Conservation (phyloP, 306 rosid species). For the Acacia melanoxylon region DNA sequence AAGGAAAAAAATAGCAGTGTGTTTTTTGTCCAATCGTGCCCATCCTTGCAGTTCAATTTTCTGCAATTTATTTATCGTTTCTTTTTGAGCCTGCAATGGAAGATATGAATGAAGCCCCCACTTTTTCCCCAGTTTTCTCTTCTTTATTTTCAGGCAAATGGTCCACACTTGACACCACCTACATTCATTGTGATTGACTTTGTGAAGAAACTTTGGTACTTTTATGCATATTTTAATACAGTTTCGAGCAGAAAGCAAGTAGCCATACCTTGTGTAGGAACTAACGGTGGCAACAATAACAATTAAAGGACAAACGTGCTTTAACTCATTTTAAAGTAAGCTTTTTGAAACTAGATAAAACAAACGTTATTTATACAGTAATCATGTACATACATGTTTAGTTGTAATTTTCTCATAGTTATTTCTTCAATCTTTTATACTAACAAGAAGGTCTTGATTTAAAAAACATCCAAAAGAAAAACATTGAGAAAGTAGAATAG, state of each 20-base stretch:
- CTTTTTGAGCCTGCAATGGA: neutral
- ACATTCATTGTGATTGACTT: slow-evolving; percentile 47
- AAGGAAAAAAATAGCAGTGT: neutral
- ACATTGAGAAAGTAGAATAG: neutral
- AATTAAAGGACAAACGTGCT: slow-evolving; percentile 68
- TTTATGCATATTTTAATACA: slow-evolving; percentile 21
- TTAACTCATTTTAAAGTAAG: slow-evolving; percentile 36
- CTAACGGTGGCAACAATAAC: slow-evolving; percentile 36
- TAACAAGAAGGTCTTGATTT: neutral
- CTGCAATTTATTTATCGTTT: neutral
- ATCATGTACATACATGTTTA: neutral
- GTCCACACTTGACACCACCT: slow-evolving; percentile 25
- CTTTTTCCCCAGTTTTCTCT: slow-evolving; percentile 16
- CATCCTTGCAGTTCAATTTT: neutral
- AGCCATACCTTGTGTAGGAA: slow-evolving; percentile 34
- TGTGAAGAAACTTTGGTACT: slow-evolving; percentile 18
- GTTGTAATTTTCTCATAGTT: neutral
- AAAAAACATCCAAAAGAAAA: neutral
- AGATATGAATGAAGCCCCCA: neutral
- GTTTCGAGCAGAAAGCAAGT: slow-evolving; percentile 21
- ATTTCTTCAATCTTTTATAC: neutral
- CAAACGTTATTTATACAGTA: neutral
- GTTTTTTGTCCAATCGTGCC: neutral
- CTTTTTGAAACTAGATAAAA: slow-evolving; percentile 34
- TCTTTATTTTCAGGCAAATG: slow-evolving; percentile 34